These are phyloP conservation scores for Coniella lustricola DNA, from an alignment of 2,329 filamentous ascomycete species.

Conservation along the genomic window DNA sequence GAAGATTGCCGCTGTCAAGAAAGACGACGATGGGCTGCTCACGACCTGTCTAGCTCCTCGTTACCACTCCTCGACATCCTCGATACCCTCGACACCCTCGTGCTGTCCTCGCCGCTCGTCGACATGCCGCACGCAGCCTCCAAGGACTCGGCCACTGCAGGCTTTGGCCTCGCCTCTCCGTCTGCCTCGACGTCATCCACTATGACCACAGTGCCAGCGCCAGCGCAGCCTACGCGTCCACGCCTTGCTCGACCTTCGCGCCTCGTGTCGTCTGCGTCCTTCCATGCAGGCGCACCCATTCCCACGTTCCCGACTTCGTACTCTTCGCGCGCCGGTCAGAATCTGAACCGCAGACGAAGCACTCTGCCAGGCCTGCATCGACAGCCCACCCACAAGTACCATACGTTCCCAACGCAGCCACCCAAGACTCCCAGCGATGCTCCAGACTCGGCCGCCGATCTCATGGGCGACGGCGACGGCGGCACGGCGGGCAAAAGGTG, in stretches of 20 bases:
- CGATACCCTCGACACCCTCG: too few species aligned
- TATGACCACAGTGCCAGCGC: too few species aligned
- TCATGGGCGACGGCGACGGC: slow-evolving; percentile 7
- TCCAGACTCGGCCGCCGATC: slow-evolving; percentile 24
- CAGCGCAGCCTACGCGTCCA: slow-evolving; percentile 1
- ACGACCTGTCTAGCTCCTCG: too few species aligned
- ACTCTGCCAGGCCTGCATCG: slow-evolving; percentile 26
- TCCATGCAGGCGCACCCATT: slow-evolving; percentile 46
- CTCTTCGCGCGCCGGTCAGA: slow-evolving; percentile 16
- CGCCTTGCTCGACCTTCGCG: slow-evolving; percentile 7
- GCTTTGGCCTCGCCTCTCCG: too few species aligned
- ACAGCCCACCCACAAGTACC: slow-evolving; percentile 55
- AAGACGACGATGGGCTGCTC: too few species aligned
- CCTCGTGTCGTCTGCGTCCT: slow-evolving; percentile 36
- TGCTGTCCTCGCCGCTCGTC: too few species aligned
- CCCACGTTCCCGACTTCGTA: slow-evolving; percentile 27
- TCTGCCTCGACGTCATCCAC: too few species aligned
- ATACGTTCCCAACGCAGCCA: slow-evolving; percentile 72
- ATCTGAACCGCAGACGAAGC: slow-evolving; percentile 6
- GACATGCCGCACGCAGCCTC: too few species aligned
- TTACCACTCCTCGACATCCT: too few species aligned
- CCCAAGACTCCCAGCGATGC: slow-evolving; percentile 57
- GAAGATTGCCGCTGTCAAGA: too few species aligned
- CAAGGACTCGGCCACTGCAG: too few species aligned
- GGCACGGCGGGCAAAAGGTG: not conserved